These are phyloP conservation scores for Cucumis cinereus DNA, from an alignment of 306 rosid species.

Conservation along the genomic window DNA sequence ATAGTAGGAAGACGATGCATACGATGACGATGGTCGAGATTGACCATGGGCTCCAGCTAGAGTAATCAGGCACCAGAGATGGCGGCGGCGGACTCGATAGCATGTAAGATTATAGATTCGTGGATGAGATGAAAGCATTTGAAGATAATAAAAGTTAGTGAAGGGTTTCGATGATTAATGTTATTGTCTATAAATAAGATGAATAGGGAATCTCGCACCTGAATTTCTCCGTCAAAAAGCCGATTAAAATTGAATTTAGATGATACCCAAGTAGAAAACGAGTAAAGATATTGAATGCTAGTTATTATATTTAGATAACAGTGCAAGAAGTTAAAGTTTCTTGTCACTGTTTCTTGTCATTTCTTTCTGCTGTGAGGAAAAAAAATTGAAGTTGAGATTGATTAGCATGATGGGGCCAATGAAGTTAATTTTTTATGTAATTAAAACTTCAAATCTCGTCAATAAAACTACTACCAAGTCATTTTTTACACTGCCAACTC, in stretches of 20 bases:
- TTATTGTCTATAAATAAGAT: not conserved
- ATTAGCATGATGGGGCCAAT: not conserved
- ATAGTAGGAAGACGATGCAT: conserved; percentile 5
- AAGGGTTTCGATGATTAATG: not conserved
- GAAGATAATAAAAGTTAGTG: not conserved
- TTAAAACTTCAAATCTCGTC: conserved; percentile 20
- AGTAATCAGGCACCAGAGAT: not conserved
- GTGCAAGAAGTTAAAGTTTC: not conserved
- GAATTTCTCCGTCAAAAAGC: conserved; percentile 2
- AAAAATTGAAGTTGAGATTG: not conserved
- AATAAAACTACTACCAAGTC: conserved; percentile 22
- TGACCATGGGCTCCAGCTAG: not conserved
- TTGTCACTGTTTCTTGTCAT: conserved; percentile 4
- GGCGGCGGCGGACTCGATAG: not conserved
- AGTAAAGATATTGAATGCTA: not conserved
- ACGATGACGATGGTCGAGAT: not conserved
- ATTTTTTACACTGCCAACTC: conserved; percentile 32
- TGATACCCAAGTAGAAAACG: conserved; percentile 11
- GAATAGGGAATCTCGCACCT: not conserved
- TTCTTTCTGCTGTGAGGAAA: not conserved
- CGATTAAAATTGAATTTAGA: conserved; percentile 1
- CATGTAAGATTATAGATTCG: conserved; percentile 6
- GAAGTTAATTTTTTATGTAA: conserved; percentile 14
- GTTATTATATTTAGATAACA: conserved; percentile 9
- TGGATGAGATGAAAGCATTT: not conserved